These are phyloP conservation scores for Nephelium lappaceum DNA, from an alignment of 345 rosid species.

Conservation along the genomic window DNA sequence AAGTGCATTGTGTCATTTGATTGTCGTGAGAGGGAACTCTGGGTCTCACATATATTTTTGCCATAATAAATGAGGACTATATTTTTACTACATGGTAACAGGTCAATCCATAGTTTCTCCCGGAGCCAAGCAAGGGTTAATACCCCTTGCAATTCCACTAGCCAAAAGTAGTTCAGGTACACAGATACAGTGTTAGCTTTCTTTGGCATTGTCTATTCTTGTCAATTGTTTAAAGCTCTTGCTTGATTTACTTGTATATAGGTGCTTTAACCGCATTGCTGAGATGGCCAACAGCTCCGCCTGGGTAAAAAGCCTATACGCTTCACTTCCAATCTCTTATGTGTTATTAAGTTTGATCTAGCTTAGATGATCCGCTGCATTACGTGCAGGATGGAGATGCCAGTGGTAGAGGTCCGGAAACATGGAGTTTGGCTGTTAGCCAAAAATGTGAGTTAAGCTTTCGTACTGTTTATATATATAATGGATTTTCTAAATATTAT, in stretches of 20 bases:
- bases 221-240: constrained; percentile 11
- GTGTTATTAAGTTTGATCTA: constrained; percentile 5
- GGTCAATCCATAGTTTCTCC: constrained; percentile 79
- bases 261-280: constrained; percentile 73
- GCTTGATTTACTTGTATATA: constrained; percentile 25
- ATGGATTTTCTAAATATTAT: neutral
- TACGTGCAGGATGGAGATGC: constrained; percentile 78
- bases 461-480: constrained; percentile 4
- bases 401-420: constrained; percentile 74
- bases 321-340: constrained; percentile 5
- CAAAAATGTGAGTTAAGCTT: constrained; percentile 56
- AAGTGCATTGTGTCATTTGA: neutral
- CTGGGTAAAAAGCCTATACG: constrained; percentile 48
- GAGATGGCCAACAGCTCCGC: constrained; percentile 89
- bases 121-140: constrained; percentile 68
- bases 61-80: neutral
- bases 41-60: neutral
- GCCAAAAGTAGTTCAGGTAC: constrained; percentile 60
- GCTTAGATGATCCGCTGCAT: constrained; percentile 18
- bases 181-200: neutral
- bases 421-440: constrained; percentile 88
- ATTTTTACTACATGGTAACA: constrained; percentile 19
- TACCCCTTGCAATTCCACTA: constrained; percentile 76
- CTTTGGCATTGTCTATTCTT: constrained; percentile 3
- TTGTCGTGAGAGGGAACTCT: neutral